Base-by-base conservation (phyloP, 345 rosid species). In the Eucalyptus regnans region DNA sequence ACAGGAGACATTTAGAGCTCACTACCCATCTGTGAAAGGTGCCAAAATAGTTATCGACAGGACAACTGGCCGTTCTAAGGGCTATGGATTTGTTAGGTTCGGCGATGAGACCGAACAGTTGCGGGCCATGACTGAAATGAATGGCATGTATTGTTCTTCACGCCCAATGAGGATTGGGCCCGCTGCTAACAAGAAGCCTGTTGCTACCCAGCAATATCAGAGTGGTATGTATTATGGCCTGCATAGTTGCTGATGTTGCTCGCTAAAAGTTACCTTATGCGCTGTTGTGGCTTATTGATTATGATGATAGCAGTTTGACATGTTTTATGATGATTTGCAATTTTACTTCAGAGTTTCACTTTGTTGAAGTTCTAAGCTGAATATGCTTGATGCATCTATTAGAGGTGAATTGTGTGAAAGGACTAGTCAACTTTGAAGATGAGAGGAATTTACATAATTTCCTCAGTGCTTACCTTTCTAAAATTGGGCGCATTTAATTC, bases 161-260 rank as follows among this genome's bases (percentile, higher is more conserved):
- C 96, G 99, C 93, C 96, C 98, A 31, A 97, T 98, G 99, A 94
- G 99, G 86, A 94, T 94, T 91, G 99, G 99, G 31, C 97, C 98
- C 4, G 99, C 99, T 91, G 95, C 99, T 86, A 95, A 93, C 56
- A 98, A 98, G 92, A 98, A 95, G 90, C 94, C 97, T 87, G 89
- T 89, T 25, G 85, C 91, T 64, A 91, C 91, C 86, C 97, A 95
- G 91, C 97, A 95, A 86, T 96, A 84, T 90, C 98, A 90, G 90
- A 95, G 92, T 91, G 97, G 99, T 98, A 94, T 90, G 92, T 92
- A 14, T 90, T 54, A 58, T 62, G 41, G 60, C 41, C 58, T 64
- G 52, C 56, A 18, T 29, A 31, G 23, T 48, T 14, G 54, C 60
- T 80, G 50, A 48, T 23, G 81, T 71, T 60, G 58, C 50, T 90